Percentiles rank a stretch among this genome's conserved stretches.
Evolutionary conservation across 345 rosid species (phyloP).

Genomic region (Firmiana major): DNA sequence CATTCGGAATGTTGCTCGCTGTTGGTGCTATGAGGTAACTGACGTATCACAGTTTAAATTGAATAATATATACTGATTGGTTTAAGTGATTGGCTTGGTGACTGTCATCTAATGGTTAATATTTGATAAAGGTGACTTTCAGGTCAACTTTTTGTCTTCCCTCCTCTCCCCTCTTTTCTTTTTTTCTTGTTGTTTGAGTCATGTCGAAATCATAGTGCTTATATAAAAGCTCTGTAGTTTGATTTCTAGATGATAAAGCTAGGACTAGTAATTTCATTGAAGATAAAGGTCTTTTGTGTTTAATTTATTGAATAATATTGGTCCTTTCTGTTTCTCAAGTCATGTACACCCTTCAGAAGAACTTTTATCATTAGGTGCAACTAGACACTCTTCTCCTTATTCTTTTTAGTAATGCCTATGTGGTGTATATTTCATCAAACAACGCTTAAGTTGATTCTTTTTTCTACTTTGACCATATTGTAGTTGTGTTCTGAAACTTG

Average conservation of each 20-base stretch:
- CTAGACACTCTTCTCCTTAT: not conserved
- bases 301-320: not conserved
- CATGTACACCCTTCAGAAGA: not conserved
- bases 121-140: not conserved
- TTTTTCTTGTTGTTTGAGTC: not conserved
- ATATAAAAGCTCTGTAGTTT: not conserved
- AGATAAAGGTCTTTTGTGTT: not conserved
- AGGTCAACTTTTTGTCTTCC: not conserved
- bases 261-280: not conserved
- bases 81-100: not conserved
- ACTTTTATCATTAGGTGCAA: not conserved
- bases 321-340: not conserved
- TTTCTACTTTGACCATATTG: not conserved
- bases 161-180: not conserved
- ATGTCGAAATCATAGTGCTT: not conserved
- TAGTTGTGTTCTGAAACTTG: not conserved
- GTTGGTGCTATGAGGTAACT: conserved; percentile 71
- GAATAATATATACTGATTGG: not conserved
- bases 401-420: not conserved
- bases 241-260: not conserved
- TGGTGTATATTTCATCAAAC: not conserved
- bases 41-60: not conserved
- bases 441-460: not conserved
- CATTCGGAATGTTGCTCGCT: conserved; percentile 70
- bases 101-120: not conserved